phyloP scores from a whole-genome alignment of 208 protist species.

The Histomonas meleagridis region DNA sequence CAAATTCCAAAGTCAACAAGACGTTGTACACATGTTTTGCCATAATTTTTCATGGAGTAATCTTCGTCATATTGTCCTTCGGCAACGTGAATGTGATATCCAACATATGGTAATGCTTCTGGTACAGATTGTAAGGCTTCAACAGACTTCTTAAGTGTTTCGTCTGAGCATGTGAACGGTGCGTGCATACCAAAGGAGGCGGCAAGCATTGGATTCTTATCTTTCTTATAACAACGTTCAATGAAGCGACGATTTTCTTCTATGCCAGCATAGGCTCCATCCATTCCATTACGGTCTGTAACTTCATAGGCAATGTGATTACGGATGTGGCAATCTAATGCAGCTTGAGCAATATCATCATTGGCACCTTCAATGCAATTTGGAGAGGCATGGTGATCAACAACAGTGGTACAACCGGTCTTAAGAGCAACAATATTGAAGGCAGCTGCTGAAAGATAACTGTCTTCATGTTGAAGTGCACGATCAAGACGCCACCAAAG shows the following conservation, averaged over 20 bases:
- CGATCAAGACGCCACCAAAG: constrained; percentile 31
- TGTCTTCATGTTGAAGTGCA: constrained; percentile 18
- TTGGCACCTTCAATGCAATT: background rate
- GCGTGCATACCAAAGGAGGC: constrained; percentile 22
- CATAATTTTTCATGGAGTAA: background rate
- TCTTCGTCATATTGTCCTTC: constrained; percentile 8
- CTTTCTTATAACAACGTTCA: constrained; percentile 4
- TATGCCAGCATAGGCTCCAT: background rate
- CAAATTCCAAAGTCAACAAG: background rate
- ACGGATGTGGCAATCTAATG: background rate
- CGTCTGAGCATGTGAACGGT: background rate
- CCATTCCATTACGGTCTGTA: background rate
- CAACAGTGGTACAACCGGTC: background rate
- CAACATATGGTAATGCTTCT: background rate
- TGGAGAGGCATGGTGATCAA: constrained; percentile 19
- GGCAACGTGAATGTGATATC: constrained; percentile 23
- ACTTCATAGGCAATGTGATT: constrained; percentile 35
- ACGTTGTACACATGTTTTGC: background rate
- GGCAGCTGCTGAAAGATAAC: background rate
- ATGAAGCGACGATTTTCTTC: constrained; percentile 10
- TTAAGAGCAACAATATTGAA: constrained; percentile 5
- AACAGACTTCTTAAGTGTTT: background rate
- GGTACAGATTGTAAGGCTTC: background rate
- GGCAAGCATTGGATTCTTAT: background rate
- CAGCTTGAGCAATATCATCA: constrained; percentile 29